Percentiles rank a stretch among this genome's conserved stretches.
Evolutionary conservation across 257 asterid species (phyloP).

Genomic region (Craterostigma plantagineum): DNA sequence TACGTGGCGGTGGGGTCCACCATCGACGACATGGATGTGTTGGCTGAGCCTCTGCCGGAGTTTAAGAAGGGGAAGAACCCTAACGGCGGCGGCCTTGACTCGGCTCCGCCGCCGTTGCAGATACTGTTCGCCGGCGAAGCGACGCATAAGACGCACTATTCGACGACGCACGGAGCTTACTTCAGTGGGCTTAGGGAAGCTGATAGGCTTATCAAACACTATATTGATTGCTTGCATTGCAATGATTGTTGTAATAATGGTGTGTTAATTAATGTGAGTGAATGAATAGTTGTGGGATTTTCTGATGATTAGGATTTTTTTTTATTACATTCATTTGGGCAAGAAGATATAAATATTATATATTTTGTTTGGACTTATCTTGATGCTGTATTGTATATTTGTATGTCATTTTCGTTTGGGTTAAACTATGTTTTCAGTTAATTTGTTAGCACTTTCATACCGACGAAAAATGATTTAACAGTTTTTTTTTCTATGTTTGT

Average conservation of each 20-base stretch:
- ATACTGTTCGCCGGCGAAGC: constrained; percentile 88
- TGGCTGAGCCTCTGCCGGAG: constrained; percentile 72
- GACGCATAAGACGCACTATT: constrained; percentile 60
- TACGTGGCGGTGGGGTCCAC: constrained; percentile 77
- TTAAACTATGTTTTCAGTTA: constrained; percentile 3
- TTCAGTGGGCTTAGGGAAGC: constrained; percentile 90
- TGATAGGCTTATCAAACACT: constrained; percentile 67
- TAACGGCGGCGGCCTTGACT: constrained; percentile 5
- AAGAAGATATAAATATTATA: constrained; percentile 5
- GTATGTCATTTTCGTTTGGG: background rate
- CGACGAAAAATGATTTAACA: too few species aligned
- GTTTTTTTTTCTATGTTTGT: too few species aligned
- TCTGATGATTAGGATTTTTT: background rate
- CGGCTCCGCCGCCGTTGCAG: constrained; percentile 29
- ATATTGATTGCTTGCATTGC: constrained; percentile 21
- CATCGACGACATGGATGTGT: constrained; percentile 47
- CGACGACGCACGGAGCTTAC: constrained; percentile 95
- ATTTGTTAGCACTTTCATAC: too few species aligned
- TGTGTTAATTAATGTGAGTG: constrained; percentile 14
- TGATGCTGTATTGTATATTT: too few species aligned
- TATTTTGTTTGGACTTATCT: background rate
- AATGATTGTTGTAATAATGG: constrained; percentile 9
- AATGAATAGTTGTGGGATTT: constrained; percentile 13
- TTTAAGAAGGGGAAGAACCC: background rate
- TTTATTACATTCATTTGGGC: constrained; percentile 16